Evolutionary conservation across 176 grass and related monocot species (phyloP).

Genomic region (Oropetium thomaeum): DNA sequence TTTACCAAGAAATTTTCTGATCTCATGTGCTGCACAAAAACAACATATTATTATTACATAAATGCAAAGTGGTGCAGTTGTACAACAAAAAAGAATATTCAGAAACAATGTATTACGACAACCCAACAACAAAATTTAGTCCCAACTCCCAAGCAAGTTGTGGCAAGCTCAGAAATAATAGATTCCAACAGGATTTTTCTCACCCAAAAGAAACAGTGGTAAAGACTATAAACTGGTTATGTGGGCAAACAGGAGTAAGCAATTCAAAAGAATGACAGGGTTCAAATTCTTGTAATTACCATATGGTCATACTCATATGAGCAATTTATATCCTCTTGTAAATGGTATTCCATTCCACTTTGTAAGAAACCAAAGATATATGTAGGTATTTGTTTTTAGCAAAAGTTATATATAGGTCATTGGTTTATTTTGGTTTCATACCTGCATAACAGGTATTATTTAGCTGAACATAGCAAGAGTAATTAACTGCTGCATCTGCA

Average conservation of each 20-base stretch:
- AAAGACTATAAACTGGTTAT: too few relatives aligned
- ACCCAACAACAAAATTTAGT: too few relatives aligned
- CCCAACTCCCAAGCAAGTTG: too few relatives aligned
- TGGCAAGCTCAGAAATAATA: too few relatives aligned
- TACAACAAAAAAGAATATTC: background rate
- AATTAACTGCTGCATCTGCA: background rate
- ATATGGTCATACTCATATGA: slow-evolving; percentile 1
- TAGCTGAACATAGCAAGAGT: background rate
- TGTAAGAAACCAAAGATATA: background rate
- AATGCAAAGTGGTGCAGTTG: slow-evolving; percentile 5
- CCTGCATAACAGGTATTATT: background rate
- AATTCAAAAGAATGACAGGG: slow-evolving; percentile 14
- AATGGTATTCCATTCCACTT: background rate
- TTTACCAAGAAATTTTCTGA: slow-evolving; percentile 59
- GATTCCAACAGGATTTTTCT: slow-evolving; percentile 7
- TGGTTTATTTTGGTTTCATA: background rate
- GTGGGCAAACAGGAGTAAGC: slow-evolving; percentile 3
- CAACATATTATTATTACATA: background rate
- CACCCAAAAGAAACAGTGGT: background rate
- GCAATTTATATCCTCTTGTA: background rate
- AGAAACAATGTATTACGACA: background rate
- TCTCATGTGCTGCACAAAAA: slow-evolving; percentile 56
- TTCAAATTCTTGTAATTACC: slow-evolving; percentile 9
- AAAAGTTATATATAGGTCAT: slow-evolving; percentile 1
- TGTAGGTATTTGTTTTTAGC: too few relatives aligned